A percentile compares a stretch with the other conserved stretches of the same genome.
Conservation (phyloP, 106 monocot genomes). For the Dioscorea zingiberensis region DNA sequence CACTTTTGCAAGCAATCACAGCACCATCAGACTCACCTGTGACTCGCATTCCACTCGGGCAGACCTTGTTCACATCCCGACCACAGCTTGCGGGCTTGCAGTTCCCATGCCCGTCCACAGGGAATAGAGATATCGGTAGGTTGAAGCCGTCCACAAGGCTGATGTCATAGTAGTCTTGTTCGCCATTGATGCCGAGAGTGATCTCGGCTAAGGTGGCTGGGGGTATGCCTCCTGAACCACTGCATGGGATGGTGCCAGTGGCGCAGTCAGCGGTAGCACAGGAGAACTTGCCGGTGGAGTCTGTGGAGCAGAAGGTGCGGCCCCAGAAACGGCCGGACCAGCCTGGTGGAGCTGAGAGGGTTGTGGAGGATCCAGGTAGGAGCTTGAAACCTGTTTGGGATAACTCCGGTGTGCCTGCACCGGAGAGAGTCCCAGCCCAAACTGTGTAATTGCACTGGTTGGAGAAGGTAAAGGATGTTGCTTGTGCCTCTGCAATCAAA, state of each 20-base stretch:
- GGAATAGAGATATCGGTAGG: conserved; percentile 32
- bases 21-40: neutral
- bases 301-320: conserved; percentile 11
- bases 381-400: conserved; percentile 42
- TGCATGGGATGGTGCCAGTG: conserved; percentile 9
- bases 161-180: conserved; percentile 46
- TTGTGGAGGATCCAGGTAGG: neutral
- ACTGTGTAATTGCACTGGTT: conserved; percentile 43
- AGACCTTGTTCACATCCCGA: conserved; percentile 27
- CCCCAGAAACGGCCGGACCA: conserved; percentile 56
- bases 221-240: conserved; percentile 5
- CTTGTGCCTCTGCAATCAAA: neutral
- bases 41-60: conserved; percentile 40
- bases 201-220: conserved; percentile 41
- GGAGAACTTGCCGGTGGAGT: conserved; percentile 5
- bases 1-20: conserved; percentile 38
- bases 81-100: conserved; percentile 27
- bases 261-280: conserved; percentile 23
- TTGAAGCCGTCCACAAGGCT: conserved; percentile 65
- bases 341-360: conserved; percentile 14
- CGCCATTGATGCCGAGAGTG: conserved; percentile 18
- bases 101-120: conserved; percentile 3
- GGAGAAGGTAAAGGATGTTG: conserved; percentile 22
- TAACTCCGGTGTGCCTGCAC: conserved; percentile 16
- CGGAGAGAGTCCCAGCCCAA: conserved; percentile 42